phyloP scores from a whole-genome alignment of 495 filamentous ascomycete species.

The Geopyxis carbonaria region DNA sequence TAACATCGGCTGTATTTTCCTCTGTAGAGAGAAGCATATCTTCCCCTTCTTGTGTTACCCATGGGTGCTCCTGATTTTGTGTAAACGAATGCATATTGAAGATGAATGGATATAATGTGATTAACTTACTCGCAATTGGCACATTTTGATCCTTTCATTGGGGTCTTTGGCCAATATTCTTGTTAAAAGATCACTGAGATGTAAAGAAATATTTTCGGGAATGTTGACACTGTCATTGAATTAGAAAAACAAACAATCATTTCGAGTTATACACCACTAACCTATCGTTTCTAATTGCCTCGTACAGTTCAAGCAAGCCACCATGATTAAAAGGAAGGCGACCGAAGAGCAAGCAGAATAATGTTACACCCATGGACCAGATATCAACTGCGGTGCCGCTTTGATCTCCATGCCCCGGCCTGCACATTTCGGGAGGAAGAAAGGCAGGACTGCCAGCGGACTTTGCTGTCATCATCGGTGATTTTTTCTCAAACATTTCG shows the following conservation, averaged over 20 bases:
- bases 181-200: constrained; percentile 50
- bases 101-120: constrained; percentile 1
- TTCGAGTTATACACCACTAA: constrained; percentile 10
- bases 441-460: constrained; percentile 92
- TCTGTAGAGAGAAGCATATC: constrained; percentile 66
- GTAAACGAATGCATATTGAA: constrained; percentile 7
- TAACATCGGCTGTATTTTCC: constrained; percentile 69
- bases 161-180: constrained; percentile 62
- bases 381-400: constrained; percentile 83
- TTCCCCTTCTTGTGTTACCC: constrained; percentile 70
- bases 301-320: constrained; percentile 70
- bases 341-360: constrained; percentile 86
- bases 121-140: constrained; percentile 53
- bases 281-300: constrained; percentile 59
- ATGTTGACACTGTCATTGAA: constrained; percentile 23
- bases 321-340: constrained; percentile 61
- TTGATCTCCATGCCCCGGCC: constrained; percentile 72
- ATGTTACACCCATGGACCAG: constrained; percentile 95
- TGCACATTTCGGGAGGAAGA: constrained; percentile 80
- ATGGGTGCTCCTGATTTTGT: constrained; percentile 86
- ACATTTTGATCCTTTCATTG: constrained; percentile 61
- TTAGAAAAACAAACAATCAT: background rate
- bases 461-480: constrained; percentile 82
- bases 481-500: constrained; percentile 88
- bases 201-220: constrained; percentile 39